These are phyloP conservation scores for Pseudonectria foliicola DNA, from an alignment of 2,329 filamentous ascomycete genomes.

Conservation along the genomic window DNA sequence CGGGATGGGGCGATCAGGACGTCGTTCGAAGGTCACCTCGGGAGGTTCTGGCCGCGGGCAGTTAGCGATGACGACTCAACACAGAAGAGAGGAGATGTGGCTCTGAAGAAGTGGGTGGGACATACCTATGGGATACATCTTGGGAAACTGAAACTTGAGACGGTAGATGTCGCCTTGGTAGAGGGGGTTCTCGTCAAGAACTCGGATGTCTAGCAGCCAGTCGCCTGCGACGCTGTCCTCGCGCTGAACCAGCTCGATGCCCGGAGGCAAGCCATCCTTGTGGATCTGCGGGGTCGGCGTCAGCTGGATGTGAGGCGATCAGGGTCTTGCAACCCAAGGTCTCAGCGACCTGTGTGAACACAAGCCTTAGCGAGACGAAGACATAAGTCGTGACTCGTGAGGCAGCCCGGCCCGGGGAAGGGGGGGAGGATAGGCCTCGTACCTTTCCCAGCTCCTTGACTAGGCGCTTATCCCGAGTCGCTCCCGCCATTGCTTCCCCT, in stretches of 20 bases:
- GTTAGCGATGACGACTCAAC: slow-evolving; percentile 4
- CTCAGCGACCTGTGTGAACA: not conserved
- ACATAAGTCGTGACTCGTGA: no score
- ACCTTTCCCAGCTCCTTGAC: slow-evolving; percentile 55
- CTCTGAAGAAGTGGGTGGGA: not conserved
- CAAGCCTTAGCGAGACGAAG: not conserved
- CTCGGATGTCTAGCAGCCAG: slow-evolving; percentile 88
- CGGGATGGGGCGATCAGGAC: slow-evolving; percentile 63
- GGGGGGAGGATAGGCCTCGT: slow-evolving; percentile 5
- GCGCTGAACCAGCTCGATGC: slow-evolving; percentile 72
- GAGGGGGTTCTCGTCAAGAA: slow-evolving; percentile 84
- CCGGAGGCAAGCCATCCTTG: slow-evolving; percentile 50
- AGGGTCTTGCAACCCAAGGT: no score
- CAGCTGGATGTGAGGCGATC: slow-evolving; percentile 1
- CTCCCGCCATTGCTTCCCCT: slow-evolving; percentile 30
- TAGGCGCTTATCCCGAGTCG: slow-evolving; percentile 49
- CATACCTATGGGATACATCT: slow-evolving; percentile 83
- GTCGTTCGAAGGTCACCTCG: slow-evolving; percentile 80
- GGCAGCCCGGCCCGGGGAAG: not conserved
- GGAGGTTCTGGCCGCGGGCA: slow-evolving; percentile 64
- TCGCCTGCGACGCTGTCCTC: slow-evolving; percentile 67
- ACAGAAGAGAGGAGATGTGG: not conserved
- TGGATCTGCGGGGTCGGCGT: slow-evolving; percentile 37
- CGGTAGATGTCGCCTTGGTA: slow-evolving; percentile 76
- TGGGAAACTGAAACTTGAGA: slow-evolving; percentile 78